phyloP scores from a whole-genome alignment of 2,329 filamentous ascomycete genomes.

The Colletotrichum phormii region DNA sequence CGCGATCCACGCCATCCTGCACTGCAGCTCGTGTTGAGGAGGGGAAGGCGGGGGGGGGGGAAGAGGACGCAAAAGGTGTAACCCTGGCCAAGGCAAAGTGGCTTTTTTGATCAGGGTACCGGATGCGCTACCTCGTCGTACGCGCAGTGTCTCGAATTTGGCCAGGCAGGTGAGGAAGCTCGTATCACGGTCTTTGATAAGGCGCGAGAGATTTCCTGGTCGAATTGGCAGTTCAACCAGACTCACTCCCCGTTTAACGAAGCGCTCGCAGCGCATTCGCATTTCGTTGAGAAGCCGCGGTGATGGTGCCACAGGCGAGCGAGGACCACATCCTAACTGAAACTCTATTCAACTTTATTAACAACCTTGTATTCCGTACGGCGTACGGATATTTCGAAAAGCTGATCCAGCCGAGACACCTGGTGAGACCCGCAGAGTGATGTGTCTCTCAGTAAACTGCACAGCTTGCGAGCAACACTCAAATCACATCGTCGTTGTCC shows the following conservation, averaged over 20 bases:
- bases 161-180: background rate
- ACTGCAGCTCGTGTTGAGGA: slow-evolving; percentile 24
- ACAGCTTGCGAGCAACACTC: background rate
- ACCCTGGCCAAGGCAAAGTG: slow-evolving; percentile 12
- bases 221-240: background rate
- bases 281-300: background rate
- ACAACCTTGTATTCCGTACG: background rate
- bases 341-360: background rate
- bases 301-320: background rate
- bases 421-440: background rate
- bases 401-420: background rate
- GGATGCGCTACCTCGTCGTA: background rate
- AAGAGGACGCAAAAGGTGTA: background rate
- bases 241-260: background rate
- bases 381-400: no score
- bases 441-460: background rate
- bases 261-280: background rate
- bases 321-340: background rate
- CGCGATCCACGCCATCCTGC: background rate
- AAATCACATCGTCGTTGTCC: background rate
- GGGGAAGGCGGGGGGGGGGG: no score
- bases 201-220: background rate
- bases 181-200: slow-evolving; percentile 3
- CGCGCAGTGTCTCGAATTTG: slow-evolving; percentile 6
- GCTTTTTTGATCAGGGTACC: background rate